Conservation (phyloP, 2,329 filamentous ascomycete genomes). For the Stagonosporopsis chrysanthemi region DNA sequence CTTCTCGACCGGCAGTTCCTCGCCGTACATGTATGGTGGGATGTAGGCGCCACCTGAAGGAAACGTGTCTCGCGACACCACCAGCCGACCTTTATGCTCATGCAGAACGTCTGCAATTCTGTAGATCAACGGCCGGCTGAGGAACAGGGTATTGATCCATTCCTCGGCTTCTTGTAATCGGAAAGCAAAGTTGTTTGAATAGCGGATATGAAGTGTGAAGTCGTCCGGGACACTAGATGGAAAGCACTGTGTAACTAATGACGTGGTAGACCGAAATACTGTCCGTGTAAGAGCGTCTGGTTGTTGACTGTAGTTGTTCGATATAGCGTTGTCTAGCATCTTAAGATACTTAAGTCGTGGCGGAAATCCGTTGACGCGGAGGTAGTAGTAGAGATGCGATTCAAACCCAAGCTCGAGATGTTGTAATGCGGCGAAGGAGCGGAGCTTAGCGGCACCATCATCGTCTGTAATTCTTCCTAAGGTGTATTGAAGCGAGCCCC, state of each 20-base stretch:
- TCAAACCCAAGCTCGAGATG: slow-evolving; percentile 41
- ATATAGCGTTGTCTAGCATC: slow-evolving; percentile 36
- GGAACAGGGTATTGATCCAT: slow-evolving; percentile 26
- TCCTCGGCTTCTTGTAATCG: slow-evolving; percentile 6
- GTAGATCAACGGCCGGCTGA: slow-evolving; percentile 38
- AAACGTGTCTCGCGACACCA: slow-evolving; percentile 37
- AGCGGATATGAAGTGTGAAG: slow-evolving; percentile 33
- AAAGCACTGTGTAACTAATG: slow-evolving; percentile 28
- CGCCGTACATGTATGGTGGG: slow-evolving; percentile 47
- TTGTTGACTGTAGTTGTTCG: slow-evolving; percentile 27
- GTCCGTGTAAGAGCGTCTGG: slow-evolving; percentile 25
- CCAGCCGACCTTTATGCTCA: slow-evolving; percentile 30
- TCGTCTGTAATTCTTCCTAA: slow-evolving; percentile 22
- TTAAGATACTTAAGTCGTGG: slow-evolving; percentile 36
- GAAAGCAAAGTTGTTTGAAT: slow-evolving; percentile 24
- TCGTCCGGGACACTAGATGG: slow-evolving; percentile 17
- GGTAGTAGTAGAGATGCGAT: slow-evolving; percentile 36
- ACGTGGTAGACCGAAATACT: slow-evolving; percentile 24
- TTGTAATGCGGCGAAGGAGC: slow-evolving; percentile 35
- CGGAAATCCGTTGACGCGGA: slow-evolving; percentile 35
- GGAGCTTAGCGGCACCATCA: slow-evolving; percentile 29
- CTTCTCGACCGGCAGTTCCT: slow-evolving; percentile 39
- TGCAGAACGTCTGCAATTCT: slow-evolving; percentile 34
- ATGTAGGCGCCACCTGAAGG: slow-evolving; percentile 31
- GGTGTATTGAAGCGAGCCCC: slow-evolving; percentile 28